Base-by-base conservation (phyloP, 2,329 filamentous ascomycete genomes). In the Corynespora cassiicola region DNA sequence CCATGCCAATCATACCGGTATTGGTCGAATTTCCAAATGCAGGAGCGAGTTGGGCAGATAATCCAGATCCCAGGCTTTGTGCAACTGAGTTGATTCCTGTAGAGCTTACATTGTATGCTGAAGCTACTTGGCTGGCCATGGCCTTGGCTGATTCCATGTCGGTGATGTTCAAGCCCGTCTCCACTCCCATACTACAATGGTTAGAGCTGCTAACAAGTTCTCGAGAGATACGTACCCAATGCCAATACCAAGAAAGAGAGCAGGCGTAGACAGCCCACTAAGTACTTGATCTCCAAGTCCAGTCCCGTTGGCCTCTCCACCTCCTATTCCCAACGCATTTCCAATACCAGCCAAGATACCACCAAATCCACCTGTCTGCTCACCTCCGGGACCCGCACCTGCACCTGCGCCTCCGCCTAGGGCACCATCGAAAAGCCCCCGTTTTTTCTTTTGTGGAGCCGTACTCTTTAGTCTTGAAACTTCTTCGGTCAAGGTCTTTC, bases 171-270 rank as follows among this genome's bases (percentile, higher is more conserved):
- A 64, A 47, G 5, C 54, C 51, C n/a, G 48, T 58, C 10, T 48
- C 48, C 24, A 54, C 31, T 20, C 60, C 60, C 39, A 62, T 55
- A 20, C 59, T 63, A 17, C 11, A 12, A 9, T 2, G 16, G 3
- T 23, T 18, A 34, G 10, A 40, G 37, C 19, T n/a, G n/a, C n/a
- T n/a, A 38, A 22, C 18, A 8, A 18, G 7, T 9, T 4, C 14
- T 4, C 10, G 3, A 3, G 2, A 24, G 7, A 12, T 12, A 37
- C 52, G 7, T 48, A 63, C 58, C 58, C 60, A 37, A 63, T 19
- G 20, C 60, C 60, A 11, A 63, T 57, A 16, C 60, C 60, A 14
- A 63, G 41, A 17, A 63, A 63, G 8, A 60, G 47, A 17, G 60
- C 58, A 19, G 58, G 56, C 20, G 50, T 61, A 10, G 49, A 49